Evolutionary conservation across 2,329 filamentous ascomycete species (phyloP).

Genomic region (Coniochaeta sp.): DNA sequence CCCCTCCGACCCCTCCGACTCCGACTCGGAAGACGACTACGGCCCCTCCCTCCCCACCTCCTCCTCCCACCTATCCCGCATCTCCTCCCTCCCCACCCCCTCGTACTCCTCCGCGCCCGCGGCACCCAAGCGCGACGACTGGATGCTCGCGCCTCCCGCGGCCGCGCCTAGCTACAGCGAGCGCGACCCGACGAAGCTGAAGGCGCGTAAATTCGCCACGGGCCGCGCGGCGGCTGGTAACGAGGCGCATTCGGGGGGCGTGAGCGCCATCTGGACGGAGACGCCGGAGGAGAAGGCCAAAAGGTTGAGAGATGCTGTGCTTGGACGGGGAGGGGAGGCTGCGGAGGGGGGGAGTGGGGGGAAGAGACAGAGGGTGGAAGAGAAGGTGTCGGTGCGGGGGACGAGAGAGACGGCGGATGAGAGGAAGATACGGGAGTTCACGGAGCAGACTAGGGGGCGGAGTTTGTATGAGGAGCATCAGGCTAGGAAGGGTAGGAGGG

Average conservation of each 20-base stretch:
- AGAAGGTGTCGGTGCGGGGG: constrained; percentile 16
- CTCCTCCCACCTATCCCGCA: constrained; percentile 38
- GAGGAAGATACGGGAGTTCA: constrained; percentile 37
- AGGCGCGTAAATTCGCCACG: constrained; percentile 75
- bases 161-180: constrained; percentile 39
- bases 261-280: constrained; percentile 80
- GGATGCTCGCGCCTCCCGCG: constrained; percentile 70
- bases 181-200: constrained; percentile 77
- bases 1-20: constrained; percentile 29
- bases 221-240: constrained; percentile 33
- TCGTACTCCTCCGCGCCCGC: constrained; percentile 28
- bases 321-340: constrained; percentile 55
- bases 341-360: constrained; percentile 45
- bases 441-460: constrained; percentile 47
- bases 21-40: constrained; percentile 43
- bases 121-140: constrained; percentile 65
- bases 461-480: constrained; percentile 56
- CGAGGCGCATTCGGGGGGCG: constrained; percentile 31
- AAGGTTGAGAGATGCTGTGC: constrained; percentile 71
- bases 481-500: constrained; percentile 23
- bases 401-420: constrained; percentile 46
- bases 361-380: too few relatives aligned
- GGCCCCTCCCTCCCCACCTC: constrained; percentile 46
- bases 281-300: constrained; percentile 82
- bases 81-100: constrained; percentile 24